Base-by-base conservation (phyloP, 345 rosid species). In the Lepidium africanum region DNA sequence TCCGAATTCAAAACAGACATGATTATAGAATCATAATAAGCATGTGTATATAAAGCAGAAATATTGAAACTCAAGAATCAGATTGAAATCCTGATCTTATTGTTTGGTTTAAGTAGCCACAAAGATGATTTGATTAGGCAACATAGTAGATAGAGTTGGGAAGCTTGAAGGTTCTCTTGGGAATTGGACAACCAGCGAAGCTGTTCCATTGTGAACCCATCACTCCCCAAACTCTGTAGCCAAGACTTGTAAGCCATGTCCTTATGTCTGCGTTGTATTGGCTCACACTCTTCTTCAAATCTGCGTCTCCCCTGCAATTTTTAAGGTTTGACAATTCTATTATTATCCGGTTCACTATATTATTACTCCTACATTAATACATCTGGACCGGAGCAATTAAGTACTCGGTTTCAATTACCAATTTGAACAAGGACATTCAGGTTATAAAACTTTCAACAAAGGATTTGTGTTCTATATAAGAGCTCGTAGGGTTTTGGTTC, bases 131-230 rank as follows among this genome's bases (percentile, higher is more conserved):
- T 33, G 51, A 74, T 77, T 42, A 73, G 5, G 84, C 72, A n/a
- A 84, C 21, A 66, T 84, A 86, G 76, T 91, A 88, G 48, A 86
- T 78, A 49, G 97, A 86, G 76, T 91, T 91, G 21, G 96, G 97
- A 16, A 91, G 85, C 86, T 91, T 91, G 84, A 91, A 91, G 41
- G 90, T 82, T 74, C 95, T 85, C 71, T 75, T 78, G 46, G 92
- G 86, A 62, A 21, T 45, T 3, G 96, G 95, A 39, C 80, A 86
- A 15, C 98, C 98, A 2, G 75, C 69, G 25, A 92, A 63, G 42
- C 95, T 85, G 84, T 86, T 89, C 89, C 87, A 87, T 32, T 89
- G 98, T 63, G 91, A 84, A 47, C 92, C 92, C 69, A 86, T 69
- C 48, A 81, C 85, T 37, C 88, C 96, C 96, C 88, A 89, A 2